Percentiles rank a stretch among this genome's conserved stretches.
Evolutionary conservation across 108 stramenopile genomes (phyloP).

Genomic region (Cyclotella cryptica): DNA sequence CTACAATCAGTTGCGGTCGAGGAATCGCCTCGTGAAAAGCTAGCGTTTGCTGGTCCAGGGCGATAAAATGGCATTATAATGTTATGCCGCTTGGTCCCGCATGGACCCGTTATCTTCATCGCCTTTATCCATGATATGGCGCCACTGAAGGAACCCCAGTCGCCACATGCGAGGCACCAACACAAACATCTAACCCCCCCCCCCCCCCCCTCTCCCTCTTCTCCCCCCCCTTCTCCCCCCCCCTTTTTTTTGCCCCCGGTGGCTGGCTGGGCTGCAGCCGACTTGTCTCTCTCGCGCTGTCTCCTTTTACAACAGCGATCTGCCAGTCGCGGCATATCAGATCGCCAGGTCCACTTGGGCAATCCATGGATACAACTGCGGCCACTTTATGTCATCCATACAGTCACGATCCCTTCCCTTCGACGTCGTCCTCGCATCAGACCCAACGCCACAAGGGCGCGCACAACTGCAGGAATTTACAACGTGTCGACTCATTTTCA

Average conservation of each 20-base stretch:
- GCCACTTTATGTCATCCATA: no score
- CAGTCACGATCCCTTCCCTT: no score
- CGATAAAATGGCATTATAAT: no score
- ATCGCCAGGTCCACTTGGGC: not conserved
- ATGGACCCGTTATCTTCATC: slow-evolving; percentile 9
- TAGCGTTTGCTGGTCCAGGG: no score
- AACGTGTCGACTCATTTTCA: not conserved
- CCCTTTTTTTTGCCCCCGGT: not conserved
- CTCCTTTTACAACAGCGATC: no score
- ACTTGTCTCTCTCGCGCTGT: not conserved
- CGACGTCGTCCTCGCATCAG: no score
- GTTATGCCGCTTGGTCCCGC: slow-evolving; percentile 2
- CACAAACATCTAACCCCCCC: not conserved
- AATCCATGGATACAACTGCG: no score
- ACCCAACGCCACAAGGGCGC: no score
- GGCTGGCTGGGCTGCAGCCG: not conserved
- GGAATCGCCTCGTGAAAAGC: no score
- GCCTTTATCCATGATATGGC: slow-evolving; percentile 6
- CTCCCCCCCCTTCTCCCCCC: not conserved
- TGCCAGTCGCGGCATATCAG: not conserved
- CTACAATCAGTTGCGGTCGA: no score
- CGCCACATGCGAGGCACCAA: not conserved
- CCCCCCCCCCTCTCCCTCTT: not conserved
- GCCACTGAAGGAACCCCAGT: not conserved
- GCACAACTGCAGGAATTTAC: not conserved